These are phyloP conservation scores for Cyphellophora europaea DNA, from an alignment of 2,329 filamentous ascomycete genomes.

Conservation along the genomic window DNA sequence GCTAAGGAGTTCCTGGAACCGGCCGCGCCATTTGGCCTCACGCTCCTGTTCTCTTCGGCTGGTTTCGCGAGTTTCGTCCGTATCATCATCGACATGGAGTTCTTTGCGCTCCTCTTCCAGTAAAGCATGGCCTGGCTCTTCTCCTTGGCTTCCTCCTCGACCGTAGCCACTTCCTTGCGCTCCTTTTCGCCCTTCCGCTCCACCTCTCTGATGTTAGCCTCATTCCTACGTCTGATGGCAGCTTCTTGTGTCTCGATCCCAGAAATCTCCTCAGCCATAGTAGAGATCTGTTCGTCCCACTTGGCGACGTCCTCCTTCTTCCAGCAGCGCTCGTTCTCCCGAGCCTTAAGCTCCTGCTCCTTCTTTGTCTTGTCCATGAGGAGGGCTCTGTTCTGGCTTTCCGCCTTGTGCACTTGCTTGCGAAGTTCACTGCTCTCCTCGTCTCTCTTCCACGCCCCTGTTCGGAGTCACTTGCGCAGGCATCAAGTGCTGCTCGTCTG, in stretches of 20 bases:
- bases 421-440: conserved; percentile 78
- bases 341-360: conserved; percentile 55
- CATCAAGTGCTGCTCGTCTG: too few species aligned
- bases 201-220: conserved; percentile 30
- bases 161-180: conserved; percentile 40
- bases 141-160: conserved; percentile 54
- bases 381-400: conserved; percentile 70
- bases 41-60: conserved; percentile 40
- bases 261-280: conserved; percentile 41
- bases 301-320: conserved; percentile 49
- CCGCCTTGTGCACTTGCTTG: conserved; percentile 68
- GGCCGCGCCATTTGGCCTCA: conserved; percentile 37
- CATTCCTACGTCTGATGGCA: conserved; percentile 29
- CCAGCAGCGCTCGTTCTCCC: conserved; percentile 51
- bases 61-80: conserved; percentile 41
- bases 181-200: conserved; percentile 35
- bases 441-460: conserved; percentile 88
- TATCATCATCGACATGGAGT: conserved; percentile 34
- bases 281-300: conserved; percentile 46
- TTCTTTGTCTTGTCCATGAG: conserved; percentile 71
- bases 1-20: conserved; percentile 31
- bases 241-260: conserved; percentile 33
- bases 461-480: too few species aligned
- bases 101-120: conserved; percentile 50
- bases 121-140: conserved; percentile 54